These are phyloP conservation scores for Lactarius akahatsu DNA, from an alignment of 768 basidiomycete genomes.

Conservation along the genomic window DNA sequence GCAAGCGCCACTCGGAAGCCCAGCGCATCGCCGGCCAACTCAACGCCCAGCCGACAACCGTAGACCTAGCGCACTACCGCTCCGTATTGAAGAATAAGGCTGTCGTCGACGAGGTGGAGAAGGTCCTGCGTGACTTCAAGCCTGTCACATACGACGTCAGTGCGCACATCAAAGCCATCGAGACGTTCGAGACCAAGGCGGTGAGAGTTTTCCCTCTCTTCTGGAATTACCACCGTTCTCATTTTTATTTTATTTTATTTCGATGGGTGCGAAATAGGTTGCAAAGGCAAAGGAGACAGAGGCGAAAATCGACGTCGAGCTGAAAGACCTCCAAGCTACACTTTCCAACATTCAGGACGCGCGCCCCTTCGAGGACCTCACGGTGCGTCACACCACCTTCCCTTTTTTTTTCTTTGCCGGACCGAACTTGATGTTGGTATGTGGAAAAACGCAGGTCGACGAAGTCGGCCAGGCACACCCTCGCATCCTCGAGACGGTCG, in stretches of 20 bases:
- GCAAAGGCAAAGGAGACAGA: slow-evolving; percentile 87
- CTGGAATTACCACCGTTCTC: slow-evolving; percentile 5
- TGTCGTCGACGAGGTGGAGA: slow-evolving; percentile 91
- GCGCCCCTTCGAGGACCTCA: slow-evolving; percentile 95
- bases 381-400: slow-evolving; percentile 52
- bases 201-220: slow-evolving; percentile 41
- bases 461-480: slow-evolving; percentile 94
- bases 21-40: slow-evolving; percentile 67
- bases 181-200: slow-evolving; percentile 94
- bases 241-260: too few species aligned
- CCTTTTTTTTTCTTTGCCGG: neutral
- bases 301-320: slow-evolving; percentile 85
- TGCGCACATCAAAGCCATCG: slow-evolving; percentile 90
- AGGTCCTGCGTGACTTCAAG: slow-evolving; percentile 84
- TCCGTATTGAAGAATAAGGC: slow-evolving; percentile 88
- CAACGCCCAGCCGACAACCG: slow-evolving; percentile 68
- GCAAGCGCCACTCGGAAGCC: slow-evolving; percentile 91
- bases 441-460: slow-evolving; percentile 53
- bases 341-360: slow-evolving; percentile 97
- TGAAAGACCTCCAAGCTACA: slow-evolving; percentile 88
- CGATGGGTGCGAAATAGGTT: slow-evolving; percentile 58
- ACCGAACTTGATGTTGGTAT: neutral
- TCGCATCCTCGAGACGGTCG: slow-evolving; percentile 84
- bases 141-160: slow-evolving; percentile 91
- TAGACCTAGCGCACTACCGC: slow-evolving; percentile 93